Percentiles rank a stretch among this genome's conserved stretches.
These are phyloP conservation scores for Termitomyces sp. DNA, from an alignment of 768 basidiomycete genomes.

Conservation along the genomic window DNA sequence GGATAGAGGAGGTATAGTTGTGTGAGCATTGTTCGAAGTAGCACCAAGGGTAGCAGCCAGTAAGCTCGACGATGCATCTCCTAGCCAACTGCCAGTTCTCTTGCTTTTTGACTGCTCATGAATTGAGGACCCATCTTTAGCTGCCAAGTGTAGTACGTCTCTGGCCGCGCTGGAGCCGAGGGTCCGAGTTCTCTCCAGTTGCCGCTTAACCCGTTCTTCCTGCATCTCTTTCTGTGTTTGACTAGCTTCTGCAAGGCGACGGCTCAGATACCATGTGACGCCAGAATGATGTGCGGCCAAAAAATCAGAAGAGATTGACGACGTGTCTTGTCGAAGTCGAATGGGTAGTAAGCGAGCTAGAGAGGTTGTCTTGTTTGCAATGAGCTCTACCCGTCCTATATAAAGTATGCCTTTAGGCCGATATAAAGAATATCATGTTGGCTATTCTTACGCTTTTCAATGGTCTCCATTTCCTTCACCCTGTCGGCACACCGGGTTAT, in stretches of 20 bases:
- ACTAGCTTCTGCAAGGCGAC: slow-evolving; percentile 75
- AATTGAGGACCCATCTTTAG: slow-evolving; percentile 25
- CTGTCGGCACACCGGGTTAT: slow-evolving; percentile 83
- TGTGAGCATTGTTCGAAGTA: slow-evolving; percentile 29
- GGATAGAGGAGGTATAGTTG: slow-evolving; percentile 20
- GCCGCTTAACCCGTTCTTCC: slow-evolving; percentile 88
- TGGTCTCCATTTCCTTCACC: slow-evolving; percentile 81
- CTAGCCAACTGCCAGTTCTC: slow-evolving; percentile 55
- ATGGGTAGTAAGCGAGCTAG: slow-evolving; percentile 69
- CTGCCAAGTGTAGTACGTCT: slow-evolving; percentile 49
- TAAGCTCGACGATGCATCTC: slow-evolving; percentile 52
- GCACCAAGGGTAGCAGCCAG: slow-evolving; percentile 62
- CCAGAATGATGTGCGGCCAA: slow-evolving; percentile 91
- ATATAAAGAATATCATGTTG: slow-evolving; percentile 12
- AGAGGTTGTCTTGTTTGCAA: slow-evolving; percentile 61
- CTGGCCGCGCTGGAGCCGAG: slow-evolving; percentile 78
- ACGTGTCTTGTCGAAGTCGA: slow-evolving; percentile 58
- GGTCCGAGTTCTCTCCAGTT: slow-evolving; percentile 78
- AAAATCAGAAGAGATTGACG: slow-evolving; percentile 58
- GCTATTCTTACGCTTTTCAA: slow-evolving; percentile 73
- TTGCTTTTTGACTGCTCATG: slow-evolving; percentile 17
- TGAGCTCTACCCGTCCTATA: slow-evolving; percentile 65
- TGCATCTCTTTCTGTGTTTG: slow-evolving; percentile 85
- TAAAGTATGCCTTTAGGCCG: slow-evolving; percentile 10
- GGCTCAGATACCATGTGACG: slow-evolving; percentile 87